Conservation (phyloP, 2,329 filamentous ascomycete genomes). For the Aspergillus aculeatinus region DNA sequence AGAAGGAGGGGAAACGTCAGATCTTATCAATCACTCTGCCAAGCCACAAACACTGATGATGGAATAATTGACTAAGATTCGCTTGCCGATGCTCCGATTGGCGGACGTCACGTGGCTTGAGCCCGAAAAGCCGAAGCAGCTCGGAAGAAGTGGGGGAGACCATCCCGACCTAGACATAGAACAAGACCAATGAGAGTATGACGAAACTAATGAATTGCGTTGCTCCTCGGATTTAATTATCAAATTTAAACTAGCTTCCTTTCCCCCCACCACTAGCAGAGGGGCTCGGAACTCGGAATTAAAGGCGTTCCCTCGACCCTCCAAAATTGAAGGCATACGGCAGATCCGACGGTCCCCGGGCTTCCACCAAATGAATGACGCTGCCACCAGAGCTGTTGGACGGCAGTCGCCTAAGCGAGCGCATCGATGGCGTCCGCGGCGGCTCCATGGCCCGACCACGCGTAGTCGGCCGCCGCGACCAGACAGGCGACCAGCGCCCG, state of each 20-base stretch:
- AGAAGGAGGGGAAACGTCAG: neutral
- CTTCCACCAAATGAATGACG: conserved; percentile 40
- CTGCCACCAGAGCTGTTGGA: conserved; percentile 39
- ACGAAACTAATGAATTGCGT: neutral
- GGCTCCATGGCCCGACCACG: conserved; percentile 14
- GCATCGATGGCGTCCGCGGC: conserved; percentile 36
- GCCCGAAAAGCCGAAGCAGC: neutral
- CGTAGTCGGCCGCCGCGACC: conserved; percentile 10
- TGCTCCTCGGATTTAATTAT: neutral
- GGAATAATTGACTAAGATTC: conserved; percentile 10
- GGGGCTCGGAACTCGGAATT: neutral
- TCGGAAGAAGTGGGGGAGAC: neutral
- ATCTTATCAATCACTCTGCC: conserved; percentile 37
- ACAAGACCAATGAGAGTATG: neutral
- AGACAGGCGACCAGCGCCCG: conserved; percentile 21
- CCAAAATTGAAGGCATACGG: conserved; percentile 35
- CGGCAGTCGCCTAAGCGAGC: conserved; percentile 33
- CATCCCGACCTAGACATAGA: neutral
- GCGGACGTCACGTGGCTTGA: neutral
- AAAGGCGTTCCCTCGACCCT: neutral
- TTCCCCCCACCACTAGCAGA: neutral
- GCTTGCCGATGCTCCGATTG: conserved; percentile 1
- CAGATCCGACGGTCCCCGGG: conserved; percentile 30
- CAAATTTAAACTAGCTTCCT: neutral
- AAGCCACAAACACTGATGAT: conserved; percentile 20